These are phyloP conservation scores for Anisodus tanguticus DNA, from an alignment of 257 asterid genomes.

Conservation along the genomic window DNA sequence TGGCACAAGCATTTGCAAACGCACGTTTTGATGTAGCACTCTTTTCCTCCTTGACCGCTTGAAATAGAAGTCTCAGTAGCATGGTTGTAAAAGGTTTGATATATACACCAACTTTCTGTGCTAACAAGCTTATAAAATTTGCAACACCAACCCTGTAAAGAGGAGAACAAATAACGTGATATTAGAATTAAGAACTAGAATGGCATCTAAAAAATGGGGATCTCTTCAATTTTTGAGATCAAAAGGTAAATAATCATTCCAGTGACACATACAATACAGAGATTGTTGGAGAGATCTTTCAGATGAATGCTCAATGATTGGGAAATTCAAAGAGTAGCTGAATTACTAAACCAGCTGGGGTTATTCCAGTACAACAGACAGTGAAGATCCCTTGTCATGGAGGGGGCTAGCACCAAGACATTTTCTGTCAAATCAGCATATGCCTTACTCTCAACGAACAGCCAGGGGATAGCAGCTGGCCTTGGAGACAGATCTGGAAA, in stretches of 20 bases:
- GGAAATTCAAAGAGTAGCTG: neutral
- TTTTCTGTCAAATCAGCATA: neutral
- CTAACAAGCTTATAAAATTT: slow-evolving; percentile 72
- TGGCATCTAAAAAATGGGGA: neutral
- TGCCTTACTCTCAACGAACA: neutral
- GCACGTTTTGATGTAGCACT: slow-evolving; percentile 87
- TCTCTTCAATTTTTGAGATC: neutral
- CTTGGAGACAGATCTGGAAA: neutral
- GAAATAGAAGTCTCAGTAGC: slow-evolving; percentile 85
- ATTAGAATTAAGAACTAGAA: neutral
- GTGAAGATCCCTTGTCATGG: neutral
- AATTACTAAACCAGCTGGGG: neutral
- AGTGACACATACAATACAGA: slow-evolving; percentile 6
- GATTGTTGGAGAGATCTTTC: slow-evolving; percentile 13
- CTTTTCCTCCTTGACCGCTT: slow-evolving; percentile 87
- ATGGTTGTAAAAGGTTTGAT: slow-evolving; percentile 80
- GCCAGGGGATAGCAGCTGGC: neutral
- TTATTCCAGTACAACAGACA: neutral
- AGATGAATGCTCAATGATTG: neutral
- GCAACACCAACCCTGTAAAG: slow-evolving; percentile 91
- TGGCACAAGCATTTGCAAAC: slow-evolving; percentile 93
- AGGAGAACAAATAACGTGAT: slow-evolving; percentile 34
- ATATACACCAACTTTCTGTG: slow-evolving; percentile 80
- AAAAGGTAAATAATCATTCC: neutral
- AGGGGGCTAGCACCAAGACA: neutral